Conservation (phyloP, 768 basidiomycete genomes). For the Boletus eberwhitei region DNA sequence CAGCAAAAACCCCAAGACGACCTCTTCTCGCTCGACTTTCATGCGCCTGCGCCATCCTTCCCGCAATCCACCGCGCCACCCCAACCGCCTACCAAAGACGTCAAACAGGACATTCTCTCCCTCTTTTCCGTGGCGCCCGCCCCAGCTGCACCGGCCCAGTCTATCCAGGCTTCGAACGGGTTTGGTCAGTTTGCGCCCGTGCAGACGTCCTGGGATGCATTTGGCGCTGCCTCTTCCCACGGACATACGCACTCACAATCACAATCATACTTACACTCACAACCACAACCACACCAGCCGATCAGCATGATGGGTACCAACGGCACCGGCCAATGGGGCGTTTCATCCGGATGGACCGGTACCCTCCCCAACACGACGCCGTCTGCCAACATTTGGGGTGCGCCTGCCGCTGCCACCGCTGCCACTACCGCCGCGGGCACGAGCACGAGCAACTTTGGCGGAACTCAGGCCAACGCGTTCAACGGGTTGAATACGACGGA, state of each 20-base stretch:
- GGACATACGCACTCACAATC: neutral
- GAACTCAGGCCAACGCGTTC: constrained; percentile 11
- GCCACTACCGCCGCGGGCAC: constrained; percentile 3
- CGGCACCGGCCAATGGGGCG: constrained; percentile 64
- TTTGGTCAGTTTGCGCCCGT: constrained; percentile 38
- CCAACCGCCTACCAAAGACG: constrained; percentile 56
- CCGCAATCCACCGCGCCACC: constrained; percentile 20
- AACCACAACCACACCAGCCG: constrained; percentile 21
- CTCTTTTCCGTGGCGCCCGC: constrained; percentile 57
- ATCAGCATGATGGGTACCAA: constrained; percentile 54
- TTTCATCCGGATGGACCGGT: constrained; percentile 58
- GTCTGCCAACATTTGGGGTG: constrained; percentile 35
- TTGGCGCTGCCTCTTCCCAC: constrained; percentile 2
- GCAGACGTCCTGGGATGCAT: constrained; percentile 26
- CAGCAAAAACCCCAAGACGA: constrained; percentile 47
- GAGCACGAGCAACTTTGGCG: constrained; percentile 14
- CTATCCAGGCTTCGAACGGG: constrained; percentile 23
- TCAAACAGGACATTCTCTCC: constrained; percentile 83
- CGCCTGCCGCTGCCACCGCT: neutral
- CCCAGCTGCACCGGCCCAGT: constrained; percentile 25
- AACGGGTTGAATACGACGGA: constrained; percentile 42
- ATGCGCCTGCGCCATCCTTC: constrained; percentile 42
- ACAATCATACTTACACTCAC: too few relatives aligned
- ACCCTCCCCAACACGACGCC: constrained; percentile 28
- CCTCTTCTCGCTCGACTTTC: constrained; percentile 85